phyloP scores from a whole-genome alignment of 352 stramenopile species.

The Globisporangium cederbergense region DNA sequence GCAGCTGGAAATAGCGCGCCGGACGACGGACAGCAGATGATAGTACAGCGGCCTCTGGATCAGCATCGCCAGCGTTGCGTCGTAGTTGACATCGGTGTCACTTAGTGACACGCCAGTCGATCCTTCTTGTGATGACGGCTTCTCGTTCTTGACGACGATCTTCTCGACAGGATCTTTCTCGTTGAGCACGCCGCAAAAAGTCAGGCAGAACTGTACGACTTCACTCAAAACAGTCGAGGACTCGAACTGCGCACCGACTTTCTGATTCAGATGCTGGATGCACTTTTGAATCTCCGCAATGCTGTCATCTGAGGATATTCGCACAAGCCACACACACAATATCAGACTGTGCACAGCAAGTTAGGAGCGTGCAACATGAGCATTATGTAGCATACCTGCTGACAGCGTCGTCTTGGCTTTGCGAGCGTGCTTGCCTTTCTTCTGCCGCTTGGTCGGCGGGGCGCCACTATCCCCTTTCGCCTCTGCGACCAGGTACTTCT shows the following conservation, averaged over 20 bases:
- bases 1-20: constrained; percentile 33
- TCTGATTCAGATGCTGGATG: constrained; percentile 35
- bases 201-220: constrained; percentile 40
- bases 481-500: constrained; percentile 28
- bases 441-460: constrained; percentile 52
- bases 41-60: constrained; percentile 42
- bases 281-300: constrained; percentile 34
- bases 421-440: constrained; percentile 55
- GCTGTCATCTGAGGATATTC: constrained; percentile 20
- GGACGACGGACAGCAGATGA: constrained; percentile 37
- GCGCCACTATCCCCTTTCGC: constrained; percentile 19
- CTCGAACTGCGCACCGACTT: constrained; percentile 32
- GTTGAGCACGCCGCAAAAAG: constrained; percentile 36
- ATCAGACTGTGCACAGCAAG: constrained; percentile 1
- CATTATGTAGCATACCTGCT: constrained; percentile 10
- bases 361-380: neutral
- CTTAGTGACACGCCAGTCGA: neutral
- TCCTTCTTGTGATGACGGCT: neutral
- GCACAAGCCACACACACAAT: constrained; percentile 5
- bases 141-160: constrained; percentile 20
- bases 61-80: constrained; percentile 34
- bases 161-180: constrained; percentile 35
- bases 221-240: constrained; percentile 30
- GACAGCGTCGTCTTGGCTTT: constrained; percentile 15
- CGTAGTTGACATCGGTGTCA: constrained; percentile 25